Percentiles rank a stretch among this genome's conserved stretches.
Conservation (phyloP, 495 filamentous ascomycete species). For the Penicillium salamii region DNA sequence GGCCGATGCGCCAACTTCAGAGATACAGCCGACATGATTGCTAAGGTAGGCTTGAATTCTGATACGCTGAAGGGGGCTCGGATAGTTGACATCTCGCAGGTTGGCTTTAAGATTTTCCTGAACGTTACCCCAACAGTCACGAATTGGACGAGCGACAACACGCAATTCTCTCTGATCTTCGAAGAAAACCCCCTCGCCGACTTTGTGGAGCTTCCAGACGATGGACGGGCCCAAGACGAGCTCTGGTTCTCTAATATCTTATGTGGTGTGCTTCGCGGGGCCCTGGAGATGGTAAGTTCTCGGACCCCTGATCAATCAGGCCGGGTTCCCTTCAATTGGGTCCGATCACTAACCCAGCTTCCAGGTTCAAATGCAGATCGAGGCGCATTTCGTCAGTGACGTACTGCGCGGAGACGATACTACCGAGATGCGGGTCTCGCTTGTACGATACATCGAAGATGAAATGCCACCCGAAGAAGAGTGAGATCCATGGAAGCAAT, state of each 20-base stretch:
- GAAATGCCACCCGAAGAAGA: slow-evolving; percentile 97
- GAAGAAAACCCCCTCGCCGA: slow-evolving; percentile 97
- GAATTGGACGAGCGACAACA: slow-evolving; percentile 94
- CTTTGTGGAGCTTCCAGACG: slow-evolving; percentile 95
- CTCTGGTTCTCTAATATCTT: slow-evolving; percentile 98
- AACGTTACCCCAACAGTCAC: slow-evolving; percentile 95
- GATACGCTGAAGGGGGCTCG: neutral
- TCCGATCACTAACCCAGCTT: slow-evolving; percentile 21
- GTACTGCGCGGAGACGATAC: slow-evolving; percentile 89
- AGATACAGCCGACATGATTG: slow-evolving; percentile 94
- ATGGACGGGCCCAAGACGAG: slow-evolving; percentile 92
- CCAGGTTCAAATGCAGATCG: slow-evolving; percentile 96
- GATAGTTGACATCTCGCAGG: slow-evolving; percentile 46
- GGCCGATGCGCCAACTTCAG: slow-evolving; percentile 88
- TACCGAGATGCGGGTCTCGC: slow-evolving; percentile 92
- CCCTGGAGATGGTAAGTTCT: slow-evolving; percentile 82
- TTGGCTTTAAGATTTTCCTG: slow-evolving; percentile 98
- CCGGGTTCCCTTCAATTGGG: slow-evolving; percentile 9
- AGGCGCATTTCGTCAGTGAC: slow-evolving; percentile 95
- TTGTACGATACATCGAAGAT: slow-evolving; percentile 95
- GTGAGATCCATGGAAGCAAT: slow-evolving; percentile 35
- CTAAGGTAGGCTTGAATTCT: slow-evolving; percentile 60
- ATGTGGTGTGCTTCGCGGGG: slow-evolving; percentile 85
- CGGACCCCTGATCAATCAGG: neutral
- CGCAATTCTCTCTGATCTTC: slow-evolving; percentile 92